These are phyloP conservation scores for Neurospora sp. DNA, from an alignment of 495 filamentous ascomycete species.

Conservation along the genomic window DNA sequence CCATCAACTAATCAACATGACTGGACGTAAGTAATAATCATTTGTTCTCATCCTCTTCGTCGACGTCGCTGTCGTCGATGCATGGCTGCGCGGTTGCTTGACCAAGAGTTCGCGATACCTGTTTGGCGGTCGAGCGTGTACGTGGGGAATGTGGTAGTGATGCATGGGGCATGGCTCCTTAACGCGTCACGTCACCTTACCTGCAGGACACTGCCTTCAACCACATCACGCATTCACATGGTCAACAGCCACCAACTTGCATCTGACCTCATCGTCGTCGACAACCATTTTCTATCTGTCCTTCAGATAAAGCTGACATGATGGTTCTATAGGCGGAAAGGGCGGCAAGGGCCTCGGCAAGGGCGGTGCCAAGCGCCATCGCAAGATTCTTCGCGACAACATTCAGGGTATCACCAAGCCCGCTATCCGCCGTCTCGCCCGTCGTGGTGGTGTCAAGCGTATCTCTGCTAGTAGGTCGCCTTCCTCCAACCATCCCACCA, in stretches of 20 bases:
- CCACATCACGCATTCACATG: background rate
- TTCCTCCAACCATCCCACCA: constrained; percentile 38
- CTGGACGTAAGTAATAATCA: constrained; percentile 75
- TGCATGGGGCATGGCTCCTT: constrained; percentile 7
- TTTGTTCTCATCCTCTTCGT: constrained; percentile 7
- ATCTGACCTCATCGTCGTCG: background rate
- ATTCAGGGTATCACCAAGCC: constrained; percentile 99
- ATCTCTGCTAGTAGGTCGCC: constrained; percentile 72
- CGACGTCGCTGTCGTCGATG: constrained; percentile 9
- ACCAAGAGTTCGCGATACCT: constrained; percentile 16
- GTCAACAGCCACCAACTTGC: background rate
- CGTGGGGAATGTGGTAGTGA: constrained; percentile 10
- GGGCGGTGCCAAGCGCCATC: constrained; percentile 88
- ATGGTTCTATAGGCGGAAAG: constrained; percentile 52
- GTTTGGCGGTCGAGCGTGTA: constrained; percentile 14
- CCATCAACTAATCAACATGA: constrained; percentile 55
- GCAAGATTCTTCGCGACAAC: constrained; percentile 99
- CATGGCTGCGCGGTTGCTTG: constrained; percentile 5
- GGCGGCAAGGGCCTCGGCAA: constrained; percentile 85
- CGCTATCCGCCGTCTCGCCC: constrained; percentile 98
- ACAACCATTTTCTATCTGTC: background rate
- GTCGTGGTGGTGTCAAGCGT: constrained; percentile 99
- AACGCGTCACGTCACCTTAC: constrained; percentile 14
- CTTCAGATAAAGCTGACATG: constrained; percentile 11
- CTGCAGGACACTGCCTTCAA: background rate